These are phyloP conservation scores for Silene coronaria DNA, from an alignment of 179 eudicot genomes.

Conservation along the genomic window DNA sequence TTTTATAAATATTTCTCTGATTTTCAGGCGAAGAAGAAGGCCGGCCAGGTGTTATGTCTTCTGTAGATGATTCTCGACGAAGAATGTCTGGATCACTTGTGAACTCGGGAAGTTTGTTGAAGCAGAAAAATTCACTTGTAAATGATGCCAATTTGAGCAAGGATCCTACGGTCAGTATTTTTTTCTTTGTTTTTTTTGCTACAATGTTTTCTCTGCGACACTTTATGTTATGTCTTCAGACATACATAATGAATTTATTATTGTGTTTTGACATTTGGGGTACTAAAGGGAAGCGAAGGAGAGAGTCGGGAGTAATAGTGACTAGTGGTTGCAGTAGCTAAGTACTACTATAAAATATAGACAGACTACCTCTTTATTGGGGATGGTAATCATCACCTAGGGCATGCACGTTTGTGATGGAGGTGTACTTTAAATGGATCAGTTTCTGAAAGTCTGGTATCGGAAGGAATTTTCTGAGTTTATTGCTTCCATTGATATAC, in stretches of 20 bases:
- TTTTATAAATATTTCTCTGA: neutral
- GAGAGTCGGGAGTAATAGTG: neutral
- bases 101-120: constrained; percentile 54
- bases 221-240: neutral
- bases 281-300: too few relatives aligned
- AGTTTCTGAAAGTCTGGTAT: neutral
- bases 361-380: too few relatives aligned
- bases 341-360: neutral
- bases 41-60: constrained; percentile 40
- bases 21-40: constrained; percentile 54
- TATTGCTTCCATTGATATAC: neutral
- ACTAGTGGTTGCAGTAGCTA: neutral
- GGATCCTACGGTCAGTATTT: constrained; percentile 54
- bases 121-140: constrained; percentile 72
- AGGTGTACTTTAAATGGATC: neutral
- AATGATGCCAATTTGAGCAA: constrained; percentile 59
- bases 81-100: constrained; percentile 49
- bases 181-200: neutral
- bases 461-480: neutral
- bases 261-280: neutral
- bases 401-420: too few relatives aligned
- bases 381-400: too few relatives aligned
- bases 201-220: neutral
- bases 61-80: constrained; percentile 50
- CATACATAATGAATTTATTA: constrained; percentile 1